Conservation (phyloP, 2,329 filamentous ascomycete species). For the Fusarium siculi region DNA sequence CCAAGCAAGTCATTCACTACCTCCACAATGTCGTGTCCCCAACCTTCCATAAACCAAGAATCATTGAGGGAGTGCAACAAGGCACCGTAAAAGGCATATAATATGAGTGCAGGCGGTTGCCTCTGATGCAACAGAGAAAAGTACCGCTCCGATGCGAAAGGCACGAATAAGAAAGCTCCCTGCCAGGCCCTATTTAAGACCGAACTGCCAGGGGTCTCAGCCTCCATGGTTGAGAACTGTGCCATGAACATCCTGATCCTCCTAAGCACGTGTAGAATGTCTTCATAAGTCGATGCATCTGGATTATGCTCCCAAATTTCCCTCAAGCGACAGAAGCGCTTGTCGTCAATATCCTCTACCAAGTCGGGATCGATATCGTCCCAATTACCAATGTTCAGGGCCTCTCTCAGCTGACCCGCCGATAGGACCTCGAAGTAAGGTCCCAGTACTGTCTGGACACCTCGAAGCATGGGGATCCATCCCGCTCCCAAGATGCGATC, state of each 20-base stretch:
- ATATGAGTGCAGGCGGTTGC: not conserved
- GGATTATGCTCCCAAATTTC: not conserved
- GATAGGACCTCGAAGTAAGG: not conserved
- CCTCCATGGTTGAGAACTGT: not conserved
- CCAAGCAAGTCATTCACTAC: conserved; percentile 3
- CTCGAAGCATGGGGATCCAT: conserved; percentile 9
- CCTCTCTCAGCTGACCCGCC: not conserved
- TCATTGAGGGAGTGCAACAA: not conserved
- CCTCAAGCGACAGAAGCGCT: not conserved
- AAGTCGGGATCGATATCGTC: not conserved
- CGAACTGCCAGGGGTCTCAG: fast-evolving
- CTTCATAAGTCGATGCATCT: not conserved
- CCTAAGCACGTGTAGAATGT: not conserved
- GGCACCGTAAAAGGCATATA: conserved; percentile 6
- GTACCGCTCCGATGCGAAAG: not conserved
- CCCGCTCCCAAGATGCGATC: not conserved
- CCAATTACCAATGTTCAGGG: not conserved
- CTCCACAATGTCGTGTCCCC: conserved; percentile 9
- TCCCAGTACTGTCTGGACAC: not conserved
- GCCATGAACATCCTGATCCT: conserved; percentile 4
- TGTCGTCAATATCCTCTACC: not conserved
- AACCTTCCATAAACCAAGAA: conserved; percentile 14
- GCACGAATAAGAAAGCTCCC: not conserved
- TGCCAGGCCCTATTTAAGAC: not conserved
- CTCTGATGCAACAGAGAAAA: conserved; percentile 1